Percentiles rank a stretch among this genome's conserved stretches.
These are phyloP conservation scores for Atractiella rhizophila DNA, from an alignment of 768 basidiomycete species.

Conservation along the genomic window DNA sequence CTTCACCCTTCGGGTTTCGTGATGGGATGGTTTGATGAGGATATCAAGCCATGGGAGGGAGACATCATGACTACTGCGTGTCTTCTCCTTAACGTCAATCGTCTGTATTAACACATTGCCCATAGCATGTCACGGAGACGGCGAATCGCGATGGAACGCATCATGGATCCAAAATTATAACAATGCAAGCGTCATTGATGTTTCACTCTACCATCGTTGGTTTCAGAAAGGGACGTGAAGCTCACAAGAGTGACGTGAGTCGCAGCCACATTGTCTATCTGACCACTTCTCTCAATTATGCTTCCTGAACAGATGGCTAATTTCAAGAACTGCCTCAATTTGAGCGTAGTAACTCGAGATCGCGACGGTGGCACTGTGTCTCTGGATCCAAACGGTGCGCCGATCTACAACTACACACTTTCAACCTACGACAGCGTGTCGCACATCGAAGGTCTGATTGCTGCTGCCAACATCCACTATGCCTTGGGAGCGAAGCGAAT, in stretches of 20 bases:
- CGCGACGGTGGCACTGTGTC: constrained; percentile 7
- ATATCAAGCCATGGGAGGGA: constrained; percentile 17
- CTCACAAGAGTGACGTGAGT: too few species aligned
- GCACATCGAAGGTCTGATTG: constrained; percentile 10
- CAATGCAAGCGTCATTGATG: constrained; percentile 12
- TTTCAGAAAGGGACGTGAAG: too few species aligned
- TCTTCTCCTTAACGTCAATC: background rate
- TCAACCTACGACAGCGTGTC: constrained; percentile 12
- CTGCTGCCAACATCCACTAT: constrained; percentile 11
- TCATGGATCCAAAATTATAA: constrained; percentile 19
- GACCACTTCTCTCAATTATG: too few species aligned
- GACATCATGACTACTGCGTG: constrained; percentile 18
- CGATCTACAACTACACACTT: constrained; percentile 13
- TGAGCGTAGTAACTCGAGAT: constrained; percentile 17
- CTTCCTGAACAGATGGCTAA: constrained; percentile 7
- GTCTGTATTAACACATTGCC: background rate
- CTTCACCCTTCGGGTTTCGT: constrained; percentile 16
- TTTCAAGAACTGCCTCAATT: constrained; percentile 10
- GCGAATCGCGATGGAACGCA: constrained; percentile 14
- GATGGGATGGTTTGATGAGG: constrained; percentile 14
- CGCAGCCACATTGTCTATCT: too few species aligned
- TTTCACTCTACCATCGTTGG: background rate
- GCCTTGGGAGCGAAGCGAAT: constrained; percentile 13
- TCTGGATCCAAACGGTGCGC: constrained; percentile 9
- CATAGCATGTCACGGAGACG: background rate